Conservation (phyloP, 2,329 filamentous ascomycete species). For the Dactylellina haptotyla region DNA sequence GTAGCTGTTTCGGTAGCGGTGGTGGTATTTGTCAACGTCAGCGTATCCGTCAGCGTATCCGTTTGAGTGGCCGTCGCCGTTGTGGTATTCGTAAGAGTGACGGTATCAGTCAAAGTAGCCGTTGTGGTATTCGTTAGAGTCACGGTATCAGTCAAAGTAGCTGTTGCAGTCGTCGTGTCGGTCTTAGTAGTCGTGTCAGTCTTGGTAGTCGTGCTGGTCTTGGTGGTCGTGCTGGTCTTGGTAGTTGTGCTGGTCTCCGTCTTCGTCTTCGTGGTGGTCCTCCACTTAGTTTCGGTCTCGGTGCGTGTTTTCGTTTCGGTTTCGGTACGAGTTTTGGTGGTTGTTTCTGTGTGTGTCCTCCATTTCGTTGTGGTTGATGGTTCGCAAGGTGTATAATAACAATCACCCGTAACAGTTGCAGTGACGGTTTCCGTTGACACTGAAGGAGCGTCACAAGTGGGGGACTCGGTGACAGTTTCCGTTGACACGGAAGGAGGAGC, state of each 20-base stretch:
- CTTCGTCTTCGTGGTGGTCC: conserved; percentile 5
- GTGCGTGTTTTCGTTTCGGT: conserved; percentile 23
- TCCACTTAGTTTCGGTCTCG: conserved; percentile 9
- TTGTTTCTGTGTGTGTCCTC: conserved; percentile 13
- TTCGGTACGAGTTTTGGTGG: too few species aligned
- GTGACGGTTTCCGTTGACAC: neutral
- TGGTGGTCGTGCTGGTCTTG: conserved; percentile 5
- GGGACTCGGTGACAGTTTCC: neutral
- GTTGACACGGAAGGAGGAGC: neutral
- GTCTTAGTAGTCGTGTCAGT: conserved; percentile 14
- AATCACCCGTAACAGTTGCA: too few species aligned
- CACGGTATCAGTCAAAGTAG: neutral
- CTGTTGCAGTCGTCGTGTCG: conserved; percentile 14
- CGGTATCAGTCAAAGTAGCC: conserved; percentile 6
- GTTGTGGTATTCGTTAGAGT: conserved; percentile 11
- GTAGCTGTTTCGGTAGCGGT: neutral
- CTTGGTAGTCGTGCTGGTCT: conserved; percentile 8
- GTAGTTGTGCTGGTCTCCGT: conserved; percentile 11
- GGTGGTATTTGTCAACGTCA: neutral
- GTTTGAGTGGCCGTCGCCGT: conserved; percentile 19
- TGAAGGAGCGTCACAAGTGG: neutral
- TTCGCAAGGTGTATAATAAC: neutral
- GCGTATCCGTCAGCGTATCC: conserved; percentile 9
- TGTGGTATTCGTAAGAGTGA: conserved; percentile 8
- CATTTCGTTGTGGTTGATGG: conserved; percentile 11